phyloP scores from a whole-genome alignment of 306 rosid genomes.

The Cicer judaicum region DNA sequence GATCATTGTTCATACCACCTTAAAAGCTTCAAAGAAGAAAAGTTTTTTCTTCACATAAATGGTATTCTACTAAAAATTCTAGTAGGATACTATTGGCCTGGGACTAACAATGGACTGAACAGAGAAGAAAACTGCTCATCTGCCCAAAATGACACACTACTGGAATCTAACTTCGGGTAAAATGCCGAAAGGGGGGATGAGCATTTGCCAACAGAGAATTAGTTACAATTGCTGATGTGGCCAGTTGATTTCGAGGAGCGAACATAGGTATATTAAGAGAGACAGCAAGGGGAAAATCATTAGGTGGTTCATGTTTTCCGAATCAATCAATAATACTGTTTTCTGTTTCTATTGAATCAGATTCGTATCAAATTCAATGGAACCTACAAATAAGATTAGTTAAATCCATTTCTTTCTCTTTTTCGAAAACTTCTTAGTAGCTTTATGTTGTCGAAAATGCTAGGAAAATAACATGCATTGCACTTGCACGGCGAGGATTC shows the following conservation, averaged over 20 bases:
- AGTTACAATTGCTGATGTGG: too few relatives aligned
- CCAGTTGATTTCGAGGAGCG: too few relatives aligned
- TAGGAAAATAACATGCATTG: slow-evolving; percentile 16
- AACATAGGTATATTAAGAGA: neutral
- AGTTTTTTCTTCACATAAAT: slow-evolving; percentile 13
- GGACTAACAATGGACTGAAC: too few relatives aligned
- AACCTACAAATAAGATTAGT: slow-evolving; percentile 10
- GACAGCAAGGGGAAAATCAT: neutral
- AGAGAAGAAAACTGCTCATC: too few relatives aligned
- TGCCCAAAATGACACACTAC: too few relatives aligned
- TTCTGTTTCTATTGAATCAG: neutral
- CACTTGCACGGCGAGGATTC: neutral
- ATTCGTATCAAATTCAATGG: neutral
- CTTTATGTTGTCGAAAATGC: neutral
- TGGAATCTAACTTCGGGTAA: too few relatives aligned
- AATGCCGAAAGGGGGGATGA: too few relatives aligned
- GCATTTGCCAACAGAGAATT: too few relatives aligned
- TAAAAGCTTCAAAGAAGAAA: slow-evolving; percentile 4
- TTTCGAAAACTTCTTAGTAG: neutral
- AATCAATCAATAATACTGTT: neutral
- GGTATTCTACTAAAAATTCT: too few relatives aligned
- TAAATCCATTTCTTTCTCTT: slow-evolving; percentile 2
- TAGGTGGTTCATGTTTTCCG: neutral
- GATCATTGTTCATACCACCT: slow-evolving; percentile 12
- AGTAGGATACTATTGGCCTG: too few relatives aligned